Evolutionary conservation across 2,329 filamentous ascomycete genomes (phyloP).

Genomic region (Aspergillus pseudoterreus): DNA sequence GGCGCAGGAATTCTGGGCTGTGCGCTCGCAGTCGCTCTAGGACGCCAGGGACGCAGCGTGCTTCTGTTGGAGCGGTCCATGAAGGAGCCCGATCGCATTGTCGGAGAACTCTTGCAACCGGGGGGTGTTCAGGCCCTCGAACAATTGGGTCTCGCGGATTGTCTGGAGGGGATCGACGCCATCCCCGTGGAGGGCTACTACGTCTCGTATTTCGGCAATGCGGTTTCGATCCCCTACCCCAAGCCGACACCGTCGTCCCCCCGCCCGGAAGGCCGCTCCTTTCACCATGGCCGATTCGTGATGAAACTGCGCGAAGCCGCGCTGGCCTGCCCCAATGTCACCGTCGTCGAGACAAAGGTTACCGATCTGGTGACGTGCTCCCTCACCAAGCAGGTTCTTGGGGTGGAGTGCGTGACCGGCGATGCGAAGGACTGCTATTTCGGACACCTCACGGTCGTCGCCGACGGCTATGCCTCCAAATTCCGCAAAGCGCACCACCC

Average conservation of each 20-base stretch:
- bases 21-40: constrained; percentile 77
- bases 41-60: constrained; percentile 85
- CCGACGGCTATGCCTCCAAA: constrained; percentile 88
- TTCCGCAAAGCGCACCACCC: constrained; percentile 78
- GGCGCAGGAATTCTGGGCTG: constrained; percentile 89
- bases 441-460: constrained; percentile 79
- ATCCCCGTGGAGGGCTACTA: constrained; percentile 81
- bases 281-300: constrained; percentile 95
- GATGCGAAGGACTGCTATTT: constrained; percentile 74
- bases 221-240: constrained; percentile 77
- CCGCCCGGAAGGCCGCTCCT: constrained; percentile 69
- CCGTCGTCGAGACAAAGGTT: constrained; percentile 85
- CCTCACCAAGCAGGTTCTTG: constrained; percentile 68
- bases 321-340: constrained; percentile 73
- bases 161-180: constrained; percentile 84
- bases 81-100: constrained; percentile 91
- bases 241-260: constrained; percentile 47
- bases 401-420: constrained; percentile 70
- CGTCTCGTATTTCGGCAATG: constrained; percentile 73
- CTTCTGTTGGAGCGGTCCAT: constrained; percentile 83
- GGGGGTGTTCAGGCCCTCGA: constrained; percentile 79
- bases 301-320: constrained; percentile 74
- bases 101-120: constrained; percentile 91
- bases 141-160: constrained; percentile 74
- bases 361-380: constrained; percentile 69